A percentile compares a stretch with the other conserved stretches of the same genome.
These are phyloP conservation scores for Annulohypoxylon moriforme DNA, from an alignment of 495 filamentous ascomycete species.

Conservation along the genomic window DNA sequence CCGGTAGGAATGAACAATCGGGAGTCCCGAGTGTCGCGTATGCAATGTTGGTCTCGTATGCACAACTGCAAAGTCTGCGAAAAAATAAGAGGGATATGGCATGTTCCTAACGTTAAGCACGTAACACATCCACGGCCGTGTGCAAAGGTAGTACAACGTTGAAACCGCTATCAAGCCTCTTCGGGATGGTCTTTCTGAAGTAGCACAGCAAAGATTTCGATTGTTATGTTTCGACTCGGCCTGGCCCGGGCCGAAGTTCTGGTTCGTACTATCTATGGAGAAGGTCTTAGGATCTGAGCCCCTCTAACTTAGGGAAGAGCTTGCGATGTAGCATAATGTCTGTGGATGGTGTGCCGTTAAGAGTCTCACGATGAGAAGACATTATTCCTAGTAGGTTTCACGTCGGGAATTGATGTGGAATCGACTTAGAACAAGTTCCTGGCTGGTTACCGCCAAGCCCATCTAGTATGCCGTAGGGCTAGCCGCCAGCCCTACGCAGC, in stretches of 20 bases:
- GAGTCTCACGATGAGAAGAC: background rate
- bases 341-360: slow-evolving; percentile 11
- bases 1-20: slow-evolving; percentile 18
- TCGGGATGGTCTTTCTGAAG: background rate
- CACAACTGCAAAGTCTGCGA: background rate
- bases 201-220: slow-evolving; percentile 4
- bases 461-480: slow-evolving; percentile 27
- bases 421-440: background rate
- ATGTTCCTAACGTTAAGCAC: slow-evolving; percentile 1
- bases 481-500: slow-evolving; percentile 42
- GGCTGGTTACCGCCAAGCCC: slow-evolving; percentile 10
- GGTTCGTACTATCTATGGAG: background rate
- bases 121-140: slow-evolving; percentile 2
- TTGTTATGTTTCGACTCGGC: slow-evolving; percentile 13
- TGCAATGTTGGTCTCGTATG: slow-evolving; percentile 5
- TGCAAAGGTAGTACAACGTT: slow-evolving; percentile 23
- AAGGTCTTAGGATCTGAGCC: background rate
- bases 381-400: background rate
- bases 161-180: slow-evolving; percentile 1
- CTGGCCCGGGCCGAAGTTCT: slow-evolving; percentile 11
- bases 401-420: background rate
- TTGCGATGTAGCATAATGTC: background rate
- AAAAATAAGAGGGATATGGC: slow-evolving; percentile 6
- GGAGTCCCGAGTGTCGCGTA: slow-evolving; percentile 18
- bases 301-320: slow-evolving; percentile 3